These are phyloP conservation scores for Euptelea pleiosperma DNA, from an alignment of 164 flowering plant genomes.

Conservation along the genomic window DNA sequence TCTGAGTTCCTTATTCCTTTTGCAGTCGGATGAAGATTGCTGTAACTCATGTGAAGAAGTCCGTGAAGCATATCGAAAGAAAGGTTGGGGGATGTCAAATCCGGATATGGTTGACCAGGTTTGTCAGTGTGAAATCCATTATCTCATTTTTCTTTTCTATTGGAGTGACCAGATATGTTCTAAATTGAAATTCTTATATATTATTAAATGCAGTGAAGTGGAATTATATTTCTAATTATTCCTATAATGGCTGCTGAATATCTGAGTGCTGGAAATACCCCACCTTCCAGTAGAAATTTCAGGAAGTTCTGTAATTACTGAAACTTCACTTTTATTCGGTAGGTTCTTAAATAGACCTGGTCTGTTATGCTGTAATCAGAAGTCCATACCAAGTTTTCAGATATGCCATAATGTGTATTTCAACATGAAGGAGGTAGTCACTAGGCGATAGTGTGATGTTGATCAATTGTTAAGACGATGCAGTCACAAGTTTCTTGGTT, in stretches of 20 bases:
- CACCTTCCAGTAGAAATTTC: background rate
- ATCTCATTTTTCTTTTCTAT: background rate
- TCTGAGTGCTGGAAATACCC: background rate
- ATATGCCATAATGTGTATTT: background rate
- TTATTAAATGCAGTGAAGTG: background rate
- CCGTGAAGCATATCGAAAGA: slow-evolving; percentile 56
- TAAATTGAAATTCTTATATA: too few relatives aligned
- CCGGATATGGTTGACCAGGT: slow-evolving; percentile 62
- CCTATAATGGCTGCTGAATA: background rate
- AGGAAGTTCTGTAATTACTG: too few relatives aligned
- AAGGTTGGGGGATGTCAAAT: slow-evolving; percentile 59
- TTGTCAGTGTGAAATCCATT: slow-evolving; percentile 8
- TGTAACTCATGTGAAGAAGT: slow-evolving; percentile 68
- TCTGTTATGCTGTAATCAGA: too few relatives aligned
- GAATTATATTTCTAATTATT: background rate
- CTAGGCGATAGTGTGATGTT: background rate
- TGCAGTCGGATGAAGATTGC: slow-evolving; percentile 55
- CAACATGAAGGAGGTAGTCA: background rate
- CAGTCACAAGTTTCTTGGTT: too few relatives aligned
- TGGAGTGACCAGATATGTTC: background rate
- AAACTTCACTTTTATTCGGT: too few relatives aligned
- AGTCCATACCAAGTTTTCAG: background rate
- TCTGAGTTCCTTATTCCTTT: background rate
- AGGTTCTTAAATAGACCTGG: too few relatives aligned
- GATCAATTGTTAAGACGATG: too few relatives aligned